These are phyloP conservation scores for Sporopachydermia lactativora DNA, from an alignment of 805 yeast species.

Conservation along the genomic window DNA sequence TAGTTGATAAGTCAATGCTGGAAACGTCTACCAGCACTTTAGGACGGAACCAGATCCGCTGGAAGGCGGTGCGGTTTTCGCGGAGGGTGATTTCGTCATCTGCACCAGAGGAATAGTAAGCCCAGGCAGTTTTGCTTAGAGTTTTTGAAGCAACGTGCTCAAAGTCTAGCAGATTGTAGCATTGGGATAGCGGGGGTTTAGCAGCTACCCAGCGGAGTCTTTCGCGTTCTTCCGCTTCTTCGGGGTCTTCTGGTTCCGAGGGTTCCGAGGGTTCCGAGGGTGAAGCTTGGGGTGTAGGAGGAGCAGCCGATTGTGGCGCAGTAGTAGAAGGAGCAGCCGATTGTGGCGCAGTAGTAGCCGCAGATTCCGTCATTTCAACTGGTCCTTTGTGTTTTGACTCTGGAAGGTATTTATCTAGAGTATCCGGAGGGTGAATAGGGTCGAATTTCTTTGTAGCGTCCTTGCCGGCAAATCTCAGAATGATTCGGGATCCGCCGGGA, in stretches of 20 bases:
- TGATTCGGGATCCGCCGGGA: slow-evolving; percentile 47
- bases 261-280: slow-evolving; percentile 1
- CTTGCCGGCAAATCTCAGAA: slow-evolving; percentile 47
- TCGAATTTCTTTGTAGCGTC: slow-evolving; percentile 77
- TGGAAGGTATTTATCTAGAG: slow-evolving; percentile 48
- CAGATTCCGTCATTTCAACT: slow-evolving; percentile 14
- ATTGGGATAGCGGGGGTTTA: slow-evolving; percentile 56
- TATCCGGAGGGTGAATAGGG: slow-evolving; percentile 87
- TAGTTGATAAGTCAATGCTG: slow-evolving; percentile 54
- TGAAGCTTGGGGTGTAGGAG: not conserved
- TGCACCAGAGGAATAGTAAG: slow-evolving; percentile 81
- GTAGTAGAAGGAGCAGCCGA: slow-evolving; percentile 2
- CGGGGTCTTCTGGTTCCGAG: slow-evolving; percentile 13
- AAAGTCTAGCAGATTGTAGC: slow-evolving; percentile 73
- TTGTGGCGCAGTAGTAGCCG: slow-evolving; percentile 8
- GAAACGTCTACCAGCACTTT: slow-evolving; percentile 67
- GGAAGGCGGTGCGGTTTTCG: slow-evolving; percentile 85
- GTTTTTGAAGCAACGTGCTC: slow-evolving; percentile 75
- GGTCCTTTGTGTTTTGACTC: slow-evolving; percentile 49
- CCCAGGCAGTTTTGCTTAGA: slow-evolving; percentile 75
- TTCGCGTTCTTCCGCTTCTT: slow-evolving; percentile 23
- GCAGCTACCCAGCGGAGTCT: slow-evolving; percentile 28
- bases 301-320: not conserved
- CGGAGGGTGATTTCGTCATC: slow-evolving; percentile 87
- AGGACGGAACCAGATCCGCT: slow-evolving; percentile 80